phyloP scores from a whole-genome alignment of 2,329 filamentous ascomycete genomes.

The Rhinocladiella similis region DNA sequence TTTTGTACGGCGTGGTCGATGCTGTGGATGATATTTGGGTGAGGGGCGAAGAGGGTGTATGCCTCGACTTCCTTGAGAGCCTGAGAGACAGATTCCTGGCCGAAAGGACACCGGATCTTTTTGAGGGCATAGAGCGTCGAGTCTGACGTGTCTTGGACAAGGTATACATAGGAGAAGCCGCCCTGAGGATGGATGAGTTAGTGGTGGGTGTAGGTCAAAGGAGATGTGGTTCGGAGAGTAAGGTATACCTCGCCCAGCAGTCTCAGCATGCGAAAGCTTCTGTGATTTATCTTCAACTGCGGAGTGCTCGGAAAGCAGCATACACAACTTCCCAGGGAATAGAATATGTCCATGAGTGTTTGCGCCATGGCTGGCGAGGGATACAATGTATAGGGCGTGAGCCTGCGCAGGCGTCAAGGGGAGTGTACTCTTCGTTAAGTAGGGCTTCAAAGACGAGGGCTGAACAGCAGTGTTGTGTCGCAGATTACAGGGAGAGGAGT shows the following conservation, averaged over 20 bases:
- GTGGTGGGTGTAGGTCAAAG: neutral
- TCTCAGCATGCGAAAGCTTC: constrained; percentile 93
- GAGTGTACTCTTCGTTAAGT: neutral
- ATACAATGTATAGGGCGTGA: constrained; percentile 1
- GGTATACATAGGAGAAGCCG: constrained; percentile 98
- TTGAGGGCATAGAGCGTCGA: constrained; percentile 91
- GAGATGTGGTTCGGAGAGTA: constrained; percentile 16
- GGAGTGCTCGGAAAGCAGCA: constrained; percentile 95
- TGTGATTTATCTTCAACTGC: constrained; percentile 89
- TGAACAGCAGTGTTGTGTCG: neutral
- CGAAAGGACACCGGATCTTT: constrained; percentile 98
- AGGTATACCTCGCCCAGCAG: constrained; percentile 79
- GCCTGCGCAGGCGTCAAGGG: constrained; percentile 9
- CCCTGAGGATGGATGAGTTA: constrained; percentile 56
- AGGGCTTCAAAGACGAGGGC: neutral
- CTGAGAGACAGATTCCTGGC: constrained; percentile 90
- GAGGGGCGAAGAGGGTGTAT: constrained; percentile 82
- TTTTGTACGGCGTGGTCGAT: constrained; percentile 80
- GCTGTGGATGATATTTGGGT: constrained; percentile 82
- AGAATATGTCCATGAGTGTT: constrained; percentile 83
- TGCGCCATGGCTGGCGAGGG: constrained; percentile 63
- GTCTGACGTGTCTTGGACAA: constrained; percentile 80
- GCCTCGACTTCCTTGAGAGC: constrained; percentile 97
- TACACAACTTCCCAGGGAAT: constrained; percentile 91
- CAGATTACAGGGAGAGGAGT: too few species aligned